Evolutionary conservation across 1,284 basidiomycete genomes (phyloP).

Genomic region (Anthracocystis walkeri): DNA sequence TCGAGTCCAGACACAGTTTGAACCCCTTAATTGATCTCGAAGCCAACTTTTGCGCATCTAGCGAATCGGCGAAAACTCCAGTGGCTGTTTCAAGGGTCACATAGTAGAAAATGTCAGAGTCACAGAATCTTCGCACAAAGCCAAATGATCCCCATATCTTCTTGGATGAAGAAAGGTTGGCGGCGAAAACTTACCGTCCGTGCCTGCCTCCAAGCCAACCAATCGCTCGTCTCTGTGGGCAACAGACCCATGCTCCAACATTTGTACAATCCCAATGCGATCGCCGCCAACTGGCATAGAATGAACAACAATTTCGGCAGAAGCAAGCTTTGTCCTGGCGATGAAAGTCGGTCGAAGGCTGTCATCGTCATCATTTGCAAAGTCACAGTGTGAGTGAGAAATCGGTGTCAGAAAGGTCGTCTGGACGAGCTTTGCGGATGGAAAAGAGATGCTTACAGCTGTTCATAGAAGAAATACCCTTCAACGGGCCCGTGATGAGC

Average conservation of each 20-base stretch:
- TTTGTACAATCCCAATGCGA: slow-evolving; percentile 65
- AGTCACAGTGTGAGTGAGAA: background rate
- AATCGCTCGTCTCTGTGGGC: slow-evolving; percentile 68
- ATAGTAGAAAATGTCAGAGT: slow-evolving; percentile 7
- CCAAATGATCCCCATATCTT: too few species aligned
- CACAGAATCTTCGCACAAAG: background rate
- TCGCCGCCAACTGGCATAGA: slow-evolving; percentile 56
- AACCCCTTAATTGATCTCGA: background rate
- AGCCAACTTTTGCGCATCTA: background rate
- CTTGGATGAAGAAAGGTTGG: too few species aligned
- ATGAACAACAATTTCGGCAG: slow-evolving; percentile 61
- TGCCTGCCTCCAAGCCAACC: slow-evolving; percentile 66
- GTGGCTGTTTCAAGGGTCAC: slow-evolving; percentile 26
- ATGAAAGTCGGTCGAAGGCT: slow-evolving; percentile 59
- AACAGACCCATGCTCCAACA: slow-evolving; percentile 68
- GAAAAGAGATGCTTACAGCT: slow-evolving; percentile 27
- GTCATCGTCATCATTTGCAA: background rate
- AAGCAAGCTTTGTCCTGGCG: slow-evolving; percentile 55
- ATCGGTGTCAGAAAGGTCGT: background rate
- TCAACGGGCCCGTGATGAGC: slow-evolving; percentile 63
- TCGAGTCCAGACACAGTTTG: too few species aligned
- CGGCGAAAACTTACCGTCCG: slow-evolving; percentile 50
- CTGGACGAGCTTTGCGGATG: background rate
- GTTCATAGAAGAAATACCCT: slow-evolving; percentile 55
- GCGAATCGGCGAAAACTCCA: slow-evolving; percentile 49